phyloP scores from a whole-genome alignment of 345 rosid species.

The Eucalyptus curtisii region DNA sequence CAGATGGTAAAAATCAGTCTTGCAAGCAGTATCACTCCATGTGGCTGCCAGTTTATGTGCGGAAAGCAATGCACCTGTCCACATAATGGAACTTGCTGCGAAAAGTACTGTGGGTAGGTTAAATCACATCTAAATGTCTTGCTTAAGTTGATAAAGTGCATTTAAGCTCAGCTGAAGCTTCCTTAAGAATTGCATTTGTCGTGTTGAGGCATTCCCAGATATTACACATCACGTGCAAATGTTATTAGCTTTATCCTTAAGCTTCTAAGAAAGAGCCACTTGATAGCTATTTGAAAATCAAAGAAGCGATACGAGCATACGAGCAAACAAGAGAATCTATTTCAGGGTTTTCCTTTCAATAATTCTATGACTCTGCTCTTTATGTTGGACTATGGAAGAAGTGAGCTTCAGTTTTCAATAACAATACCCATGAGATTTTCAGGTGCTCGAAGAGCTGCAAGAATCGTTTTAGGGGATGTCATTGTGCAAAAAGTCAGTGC shows the following conservation, averaged over 20 bases:
- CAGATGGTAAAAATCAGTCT: constrained; percentile 43
- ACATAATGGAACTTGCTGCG: constrained; percentile 72
- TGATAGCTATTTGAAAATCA: background rate
- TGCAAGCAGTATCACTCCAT: constrained; percentile 81
- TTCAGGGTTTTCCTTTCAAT: background rate
- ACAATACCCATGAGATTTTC: background rate
- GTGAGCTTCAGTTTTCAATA: background rate
- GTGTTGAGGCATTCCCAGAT: background rate
- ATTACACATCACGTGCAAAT: background rate
- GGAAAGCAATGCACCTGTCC: constrained; percentile 78
- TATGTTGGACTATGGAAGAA: background rate
- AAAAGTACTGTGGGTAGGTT: constrained; percentile 86
- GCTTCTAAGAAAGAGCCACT: background rate
- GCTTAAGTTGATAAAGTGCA: background rate
- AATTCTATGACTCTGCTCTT: background rate
- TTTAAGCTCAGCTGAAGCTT: background rate
- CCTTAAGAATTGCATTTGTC: background rate
- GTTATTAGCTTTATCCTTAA: background rate
- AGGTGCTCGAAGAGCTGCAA: constrained; percentile 98
- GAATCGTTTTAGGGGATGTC: constrained; percentile 97
- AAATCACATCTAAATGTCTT: background rate
- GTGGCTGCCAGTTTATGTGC: constrained; percentile 77
- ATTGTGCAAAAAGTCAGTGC: constrained; percentile 98
- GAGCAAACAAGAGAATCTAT: background rate
- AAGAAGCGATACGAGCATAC: background rate